Conservation (phyloP, 768 basidiomycete genomes). For the Tylopilus plumbeoviolaceoides region DNA sequence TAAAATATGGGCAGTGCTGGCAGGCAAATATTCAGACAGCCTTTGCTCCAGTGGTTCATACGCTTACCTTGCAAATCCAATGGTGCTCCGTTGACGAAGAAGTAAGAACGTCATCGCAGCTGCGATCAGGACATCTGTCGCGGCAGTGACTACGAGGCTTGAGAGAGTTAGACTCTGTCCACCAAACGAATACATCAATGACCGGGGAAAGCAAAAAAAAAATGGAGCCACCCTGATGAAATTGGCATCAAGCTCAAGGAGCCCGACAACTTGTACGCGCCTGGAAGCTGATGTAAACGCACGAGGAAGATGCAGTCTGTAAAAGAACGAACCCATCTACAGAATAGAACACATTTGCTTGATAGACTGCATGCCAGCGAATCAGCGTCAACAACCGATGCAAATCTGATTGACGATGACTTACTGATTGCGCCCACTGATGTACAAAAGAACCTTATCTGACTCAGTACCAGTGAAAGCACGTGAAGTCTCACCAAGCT, state of each 20-base stretch:
- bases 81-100: not conserved
- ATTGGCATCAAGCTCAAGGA: not conserved
- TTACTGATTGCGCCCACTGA: not conserved
- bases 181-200: not conserved
- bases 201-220: not conserved
- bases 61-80: not conserved
- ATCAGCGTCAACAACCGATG: not conserved
- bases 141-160: not conserved
- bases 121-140: conserved; percentile 5
- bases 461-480: too few relatives aligned
- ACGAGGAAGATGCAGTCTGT: not conserved
- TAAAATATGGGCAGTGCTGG: not conserved
- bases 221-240: not conserved
- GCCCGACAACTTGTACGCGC: not conserved
- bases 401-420: not conserved
- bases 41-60: rapidly evolving
- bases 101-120: conserved; percentile 1
- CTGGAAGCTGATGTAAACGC: not conserved
- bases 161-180: not conserved
- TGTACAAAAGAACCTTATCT: not conserved
- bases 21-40: not conserved
- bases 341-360: not conserved
- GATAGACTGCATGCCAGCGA: not conserved
- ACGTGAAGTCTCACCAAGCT: conserved; percentile 3
- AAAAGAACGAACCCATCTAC: not conserved